phyloP scores from a whole-genome alignment of 108 stramenopile genomes.

The Cyclotella atomus region DNA sequence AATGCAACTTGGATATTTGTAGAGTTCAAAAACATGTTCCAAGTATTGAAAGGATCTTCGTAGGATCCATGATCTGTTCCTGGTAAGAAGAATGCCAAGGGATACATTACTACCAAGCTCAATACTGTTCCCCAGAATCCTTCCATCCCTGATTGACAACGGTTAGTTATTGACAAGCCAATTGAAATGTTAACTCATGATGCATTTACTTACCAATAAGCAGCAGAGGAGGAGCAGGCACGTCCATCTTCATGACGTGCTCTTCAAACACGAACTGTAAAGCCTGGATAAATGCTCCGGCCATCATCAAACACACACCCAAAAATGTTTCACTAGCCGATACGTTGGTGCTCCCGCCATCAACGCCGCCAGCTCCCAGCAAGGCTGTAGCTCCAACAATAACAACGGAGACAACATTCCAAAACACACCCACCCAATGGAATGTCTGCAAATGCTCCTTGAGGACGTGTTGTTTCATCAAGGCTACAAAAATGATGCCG shows the following conservation, averaged over 20 bases:
- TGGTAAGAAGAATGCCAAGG: constrained; percentile 78
- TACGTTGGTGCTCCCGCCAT: constrained; percentile 20
- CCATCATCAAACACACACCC: constrained; percentile 80
- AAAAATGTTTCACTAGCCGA: constrained; percentile 56
- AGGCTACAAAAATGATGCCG: constrained; percentile 91
- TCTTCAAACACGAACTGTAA: constrained; percentile 93
- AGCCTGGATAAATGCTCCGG: constrained; percentile 90
- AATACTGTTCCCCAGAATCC: constrained; percentile 91
- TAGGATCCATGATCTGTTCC: constrained; percentile 91
- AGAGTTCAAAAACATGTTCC: constrained; percentile 72
- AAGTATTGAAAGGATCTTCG: constrained; percentile 88
- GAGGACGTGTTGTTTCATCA: constrained; percentile 89
- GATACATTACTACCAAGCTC: constrained; percentile 79
- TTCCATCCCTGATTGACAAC: too few species aligned
- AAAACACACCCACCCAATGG: constrained; percentile 89
- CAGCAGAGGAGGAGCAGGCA: constrained; percentile 83
- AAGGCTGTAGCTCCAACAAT: constrained; percentile 83
- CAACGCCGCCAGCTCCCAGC: constrained; percentile 45
- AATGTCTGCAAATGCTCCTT: constrained; percentile 70
- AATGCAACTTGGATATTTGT: constrained; percentile 66
- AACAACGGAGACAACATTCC: constrained; percentile 84
- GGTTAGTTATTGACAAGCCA: not conserved
- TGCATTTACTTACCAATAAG: constrained; percentile 93
- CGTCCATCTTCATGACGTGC: constrained; percentile 89
- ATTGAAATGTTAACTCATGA: too few species aligned